These are phyloP conservation scores for Phytopythium ostracodes DNA, from an alignment of 352 stramenopile species.

Conservation along the genomic window DNA sequence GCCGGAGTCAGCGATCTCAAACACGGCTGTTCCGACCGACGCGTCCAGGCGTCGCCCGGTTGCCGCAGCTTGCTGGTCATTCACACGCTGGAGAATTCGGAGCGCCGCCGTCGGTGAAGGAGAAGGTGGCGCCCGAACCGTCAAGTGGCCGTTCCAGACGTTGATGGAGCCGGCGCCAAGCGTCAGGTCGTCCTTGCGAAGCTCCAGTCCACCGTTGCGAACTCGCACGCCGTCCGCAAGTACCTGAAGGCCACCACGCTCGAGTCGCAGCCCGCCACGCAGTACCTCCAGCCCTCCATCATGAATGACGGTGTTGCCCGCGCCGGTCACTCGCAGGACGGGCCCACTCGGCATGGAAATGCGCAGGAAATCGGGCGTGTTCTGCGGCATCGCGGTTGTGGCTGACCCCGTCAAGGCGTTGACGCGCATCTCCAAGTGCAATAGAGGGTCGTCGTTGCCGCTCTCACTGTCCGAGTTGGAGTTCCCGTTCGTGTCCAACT, in stretches of 20 bases:
- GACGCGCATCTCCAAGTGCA: slow-evolving; percentile 30
- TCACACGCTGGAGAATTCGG: slow-evolving; percentile 17
- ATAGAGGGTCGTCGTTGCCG: slow-evolving; percentile 14
- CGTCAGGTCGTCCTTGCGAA: slow-evolving; percentile 38
- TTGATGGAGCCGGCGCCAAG: slow-evolving; percentile 34
- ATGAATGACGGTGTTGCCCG: slow-evolving; percentile 51
- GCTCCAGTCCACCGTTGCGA: slow-evolving; percentile 29
- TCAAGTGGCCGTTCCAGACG: slow-evolving; percentile 39
- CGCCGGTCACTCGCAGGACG: slow-evolving; percentile 47
- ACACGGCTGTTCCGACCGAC: slow-evolving; percentile 23
- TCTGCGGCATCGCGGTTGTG: slow-evolving; percentile 10
- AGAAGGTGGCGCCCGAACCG: slow-evolving; percentile 13
- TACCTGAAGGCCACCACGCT: slow-evolving; percentile 54
- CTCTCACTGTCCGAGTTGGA: not conserved
- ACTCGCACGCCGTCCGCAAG: slow-evolving; percentile 52
- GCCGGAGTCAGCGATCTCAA: slow-evolving; percentile 53
- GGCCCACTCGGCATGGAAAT: slow-evolving; percentile 29
- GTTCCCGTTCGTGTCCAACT: slow-evolving; percentile 12
- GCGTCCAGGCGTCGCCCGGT: slow-evolving; percentile 5
- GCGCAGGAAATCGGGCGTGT: slow-evolving; percentile 43
- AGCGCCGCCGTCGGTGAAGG: slow-evolving; percentile 11
- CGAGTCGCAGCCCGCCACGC: slow-evolving; percentile 48
- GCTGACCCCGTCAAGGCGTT: slow-evolving; percentile 7
- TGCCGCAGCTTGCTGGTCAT: slow-evolving; percentile 9
- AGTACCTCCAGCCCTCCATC: slow-evolving; percentile 56